Conservation (phyloP, 2,329 filamentous ascomycete species). For the Claviceps digitariae region DNA sequence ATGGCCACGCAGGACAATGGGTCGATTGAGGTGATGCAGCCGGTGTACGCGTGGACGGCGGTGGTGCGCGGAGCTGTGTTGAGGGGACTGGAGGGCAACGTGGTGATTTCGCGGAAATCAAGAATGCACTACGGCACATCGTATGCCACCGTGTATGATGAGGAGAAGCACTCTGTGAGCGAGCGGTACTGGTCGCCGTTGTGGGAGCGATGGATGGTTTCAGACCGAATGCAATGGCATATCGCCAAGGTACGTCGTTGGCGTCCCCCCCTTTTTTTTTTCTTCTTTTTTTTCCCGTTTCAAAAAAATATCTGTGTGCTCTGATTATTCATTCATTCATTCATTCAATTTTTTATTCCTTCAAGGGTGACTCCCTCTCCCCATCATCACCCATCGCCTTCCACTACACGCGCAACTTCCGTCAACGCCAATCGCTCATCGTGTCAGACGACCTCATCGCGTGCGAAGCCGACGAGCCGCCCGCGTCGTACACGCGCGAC, state of each 20-base stretch:
- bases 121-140: conserved; percentile 70
- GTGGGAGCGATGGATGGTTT: conserved; percentile 76
- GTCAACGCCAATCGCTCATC: conserved; percentile 60
- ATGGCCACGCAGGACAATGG: conserved; percentile 33
- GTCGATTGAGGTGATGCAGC: conserved; percentile 68
- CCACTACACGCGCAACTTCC: conserved; percentile 77
- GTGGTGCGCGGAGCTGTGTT: conserved; percentile 67
- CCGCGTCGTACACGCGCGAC: conserved; percentile 43
- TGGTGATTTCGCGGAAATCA: conserved; percentile 62
- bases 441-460: conserved; percentile 73
- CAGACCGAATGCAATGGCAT: conserved; percentile 75
- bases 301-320: too few relatives aligned
- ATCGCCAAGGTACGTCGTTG: conserved; percentile 51
- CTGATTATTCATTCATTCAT: too few relatives aligned
- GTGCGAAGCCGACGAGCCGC: conserved; percentile 55
- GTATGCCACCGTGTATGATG: conserved; percentile 70
- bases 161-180: conserved; percentile 55
- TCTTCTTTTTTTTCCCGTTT: not conserved
- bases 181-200: conserved; percentile 69
- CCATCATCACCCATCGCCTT: conserved; percentile 64
- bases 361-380: conserved; percentile 58
- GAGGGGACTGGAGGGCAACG: conserved; percentile 61
- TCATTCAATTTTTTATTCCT: too few relatives aligned
- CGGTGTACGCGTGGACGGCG: conserved; percentile 69
- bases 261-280: not conserved